Percentiles rank a stretch among this genome's conserved stretches.
Evolutionary conservation across 192 early-diverging fungal genomes (phyloP).

Genomic region (Radiomyces spectabilis): DNA sequence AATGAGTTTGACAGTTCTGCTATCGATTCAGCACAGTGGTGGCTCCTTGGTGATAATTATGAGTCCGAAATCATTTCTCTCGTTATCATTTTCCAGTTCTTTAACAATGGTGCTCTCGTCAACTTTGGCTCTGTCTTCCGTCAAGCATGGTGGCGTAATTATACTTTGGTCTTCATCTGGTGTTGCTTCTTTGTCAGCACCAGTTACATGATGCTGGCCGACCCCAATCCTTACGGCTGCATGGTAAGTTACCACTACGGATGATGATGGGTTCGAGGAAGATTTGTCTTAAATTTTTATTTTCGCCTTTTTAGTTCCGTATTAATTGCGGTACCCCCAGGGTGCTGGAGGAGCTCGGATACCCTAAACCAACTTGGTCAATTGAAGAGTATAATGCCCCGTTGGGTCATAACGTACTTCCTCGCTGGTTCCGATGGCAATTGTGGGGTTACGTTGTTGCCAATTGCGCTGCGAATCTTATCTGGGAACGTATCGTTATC

Average conservation of each 20-base stretch:
- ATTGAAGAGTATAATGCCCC: constrained; percentile 55
- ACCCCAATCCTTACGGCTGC: constrained; percentile 45
- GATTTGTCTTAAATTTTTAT: neutral
- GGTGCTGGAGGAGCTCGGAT: constrained; percentile 26
- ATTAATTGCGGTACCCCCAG: constrained; percentile 62
- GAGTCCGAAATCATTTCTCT: constrained; percentile 59
- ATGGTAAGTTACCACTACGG: constrained; percentile 22
- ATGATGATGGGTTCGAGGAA: neutral
- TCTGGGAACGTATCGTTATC: constrained; percentile 46
- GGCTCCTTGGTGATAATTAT: constrained; percentile 77
- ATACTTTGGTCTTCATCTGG: constrained; percentile 48
- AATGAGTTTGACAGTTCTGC: constrained; percentile 67
- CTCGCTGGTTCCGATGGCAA: constrained; percentile 47
- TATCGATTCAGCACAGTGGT: constrained; percentile 64
- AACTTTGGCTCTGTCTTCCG: constrained; percentile 67
- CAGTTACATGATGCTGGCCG: constrained; percentile 44
- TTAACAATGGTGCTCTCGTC: constrained; percentile 59
- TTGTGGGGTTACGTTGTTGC: constrained; percentile 45
- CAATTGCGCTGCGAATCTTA: constrained; percentile 32
- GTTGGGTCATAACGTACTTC: constrained; percentile 71
- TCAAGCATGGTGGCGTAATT: constrained; percentile 55
- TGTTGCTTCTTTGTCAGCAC: constrained; percentile 36
- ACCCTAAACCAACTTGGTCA: constrained; percentile 27
- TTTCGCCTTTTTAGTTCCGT: constrained; percentile 43
- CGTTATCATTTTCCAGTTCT: constrained; percentile 62